Evolutionary conservation across 2,329 filamentous ascomycete genomes (phyloP), one percentile per base, ranked within the genome.

Genomic region (Diaporthe eres): DNA sequence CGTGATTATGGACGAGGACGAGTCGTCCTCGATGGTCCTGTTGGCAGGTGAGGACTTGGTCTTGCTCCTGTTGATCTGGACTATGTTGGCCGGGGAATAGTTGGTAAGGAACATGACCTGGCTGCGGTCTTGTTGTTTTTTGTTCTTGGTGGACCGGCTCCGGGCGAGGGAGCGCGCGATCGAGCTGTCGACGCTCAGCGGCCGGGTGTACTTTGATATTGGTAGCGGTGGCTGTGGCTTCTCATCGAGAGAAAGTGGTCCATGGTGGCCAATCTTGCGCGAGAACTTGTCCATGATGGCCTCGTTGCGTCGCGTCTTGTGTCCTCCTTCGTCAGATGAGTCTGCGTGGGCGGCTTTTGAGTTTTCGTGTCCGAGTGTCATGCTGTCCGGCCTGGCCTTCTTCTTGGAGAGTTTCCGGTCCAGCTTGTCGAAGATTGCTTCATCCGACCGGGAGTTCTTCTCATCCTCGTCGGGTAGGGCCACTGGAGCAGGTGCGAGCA

Each of bases 281-380:
- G 65, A 42, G 34, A 70, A 34, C 49, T 70, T 70, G 34, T 70
- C 65, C 34, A 55, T 37, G 65, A 70, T 42, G 4, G 65, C 65
- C 34, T 70, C 49, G 34, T 55, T 70, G 1, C 34, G 49, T 28
- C 63, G n/a, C 28, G 13, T 6, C 31, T 34, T 37, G 34, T 55
- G 17, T 25, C 19, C 13, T 3, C 15, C 31, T 17, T 68, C 65
- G 65, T 68, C 65, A 19, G 34, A 53, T 17, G 44, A 28, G 25
- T 74, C 49, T 42, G 25, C 10, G 4, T 58, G 53, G 10, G 31
- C 10, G 12, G 17, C 9, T 12, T 28, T 71, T 13, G 51, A 53
- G 47, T 31, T 19, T 5, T 15, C 47, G 22, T 37, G 47, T 68
- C 65, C 51, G 25, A 53, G 25, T 15, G 47, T 60, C 49, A 28